Evolutionary conservation across 345 rosid species (phyloP), one percentile per base, ranked within the genome.

Genomic region (Limnanthes douglasii): DNA sequence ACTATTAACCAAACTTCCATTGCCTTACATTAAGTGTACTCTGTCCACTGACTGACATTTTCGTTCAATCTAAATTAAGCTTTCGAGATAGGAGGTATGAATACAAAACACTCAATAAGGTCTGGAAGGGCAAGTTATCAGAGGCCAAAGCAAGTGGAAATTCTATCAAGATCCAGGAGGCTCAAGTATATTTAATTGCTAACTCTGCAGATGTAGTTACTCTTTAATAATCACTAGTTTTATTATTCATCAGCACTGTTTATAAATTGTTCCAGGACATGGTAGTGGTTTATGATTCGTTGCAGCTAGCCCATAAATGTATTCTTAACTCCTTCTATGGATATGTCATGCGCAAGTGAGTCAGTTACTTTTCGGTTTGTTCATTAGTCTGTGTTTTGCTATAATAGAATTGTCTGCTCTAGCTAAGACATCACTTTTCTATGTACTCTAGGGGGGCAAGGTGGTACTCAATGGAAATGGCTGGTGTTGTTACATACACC

Each of bases 391-490:
- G 26, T 46, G 27, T 47, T 25, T 14, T 51, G 19, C 40, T 48
- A 39, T 4, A 42, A 46, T 26, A 63, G 56, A 50, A 44, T 41
- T 30, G 20, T 37, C 23, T 41, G 34, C 39, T 49, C 23, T 23
- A n/a, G n/a, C n/a, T n/a, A n/a, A n/a, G n/a, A n/a, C n/a, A n/a
- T n/a, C n/a, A n/a, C n/a, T n/a, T n/a, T 33, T 51, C 31, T 29
- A 50, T 56, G 17, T 47, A 23, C 31, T 47, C 34, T 59, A 86
- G 97, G 70, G 97, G 97, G 56, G 97, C 97, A 56, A 79, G 97
- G 64, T 83, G 97, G 97, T 88, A 83, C 65, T 88, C 97, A 12
- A 88, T 83, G 97, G 97, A 88, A 74, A 88, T 88, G 97, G 97
- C 97, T 51, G 95, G 97, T 52, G 97, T 83, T 33, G 97, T 88